These are phyloP conservation scores for Pichia exigua DNA, from an alignment of 805 yeast genomes.

Conservation along the genomic window DNA sequence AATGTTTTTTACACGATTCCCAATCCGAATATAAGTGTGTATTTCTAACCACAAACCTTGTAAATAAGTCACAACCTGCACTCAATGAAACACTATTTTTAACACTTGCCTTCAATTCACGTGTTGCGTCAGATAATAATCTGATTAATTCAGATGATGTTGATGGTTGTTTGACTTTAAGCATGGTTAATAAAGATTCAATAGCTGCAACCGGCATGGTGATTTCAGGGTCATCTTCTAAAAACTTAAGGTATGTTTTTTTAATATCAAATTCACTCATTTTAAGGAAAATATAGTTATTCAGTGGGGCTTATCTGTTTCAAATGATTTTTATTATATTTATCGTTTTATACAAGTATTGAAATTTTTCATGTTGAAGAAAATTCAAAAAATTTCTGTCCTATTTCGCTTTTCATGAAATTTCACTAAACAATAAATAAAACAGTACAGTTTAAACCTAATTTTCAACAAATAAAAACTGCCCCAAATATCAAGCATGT, in stretches of 20 bases:
- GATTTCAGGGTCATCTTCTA: slow-evolving; percentile 89
- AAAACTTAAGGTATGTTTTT: slow-evolving; percentile 66
- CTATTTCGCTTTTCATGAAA: no score
- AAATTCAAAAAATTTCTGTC: no score
- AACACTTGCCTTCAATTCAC: slow-evolving; percentile 65
- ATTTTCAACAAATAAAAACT: not conserved
- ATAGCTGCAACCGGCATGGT: slow-evolving; percentile 99
- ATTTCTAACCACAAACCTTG: slow-evolving; percentile 86
- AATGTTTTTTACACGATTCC: slow-evolving; percentile 83
- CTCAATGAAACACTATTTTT: slow-evolving; percentile 87
- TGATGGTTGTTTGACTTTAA: slow-evolving; percentile 76
- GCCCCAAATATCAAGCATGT: not conserved
- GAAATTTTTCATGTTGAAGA: not conserved
- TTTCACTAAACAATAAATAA: not conserved
- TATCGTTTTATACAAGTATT: no score
- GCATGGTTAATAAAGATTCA: slow-evolving; percentile 81
- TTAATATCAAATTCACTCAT: slow-evolving; percentile 64
- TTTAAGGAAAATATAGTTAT: not conserved
- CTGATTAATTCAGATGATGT: slow-evolving; percentile 91
- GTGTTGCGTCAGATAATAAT: slow-evolving; percentile 68
- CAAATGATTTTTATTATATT: no score
- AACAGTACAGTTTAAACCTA: no score
- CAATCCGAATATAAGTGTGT: slow-evolving; percentile 84
- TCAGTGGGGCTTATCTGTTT: no score
- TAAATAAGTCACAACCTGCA: slow-evolving; percentile 96